Evolutionary conservation across 345 rosid species (phyloP), one percentile per base, ranked within the genome.

Genomic region (Bruguiera gymnorhiza): DNA sequence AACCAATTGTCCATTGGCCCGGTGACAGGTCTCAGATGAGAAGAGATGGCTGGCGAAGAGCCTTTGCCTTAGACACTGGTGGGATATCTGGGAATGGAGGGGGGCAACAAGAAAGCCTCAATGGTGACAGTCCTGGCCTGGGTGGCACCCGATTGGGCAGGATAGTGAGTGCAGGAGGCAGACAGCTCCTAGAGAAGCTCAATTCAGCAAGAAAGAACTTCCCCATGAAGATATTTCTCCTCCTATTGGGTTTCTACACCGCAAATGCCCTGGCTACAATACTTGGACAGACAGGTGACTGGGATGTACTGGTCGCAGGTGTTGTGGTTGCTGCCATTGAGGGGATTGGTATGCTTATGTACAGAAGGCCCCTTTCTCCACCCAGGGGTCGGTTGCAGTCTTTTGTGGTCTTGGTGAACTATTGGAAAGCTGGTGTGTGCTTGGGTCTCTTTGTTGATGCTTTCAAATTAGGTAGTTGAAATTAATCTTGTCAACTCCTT

Each of bases 391-490:
- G 90, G 78, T 70, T 91, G 58, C 86, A 86, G 78, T 85, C 90
- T 23, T 87, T 91, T 78, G 90, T 94, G 72, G 86, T 76, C 21
- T 78, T 94, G 88, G 69, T 91, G 84, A 94, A 94, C 75, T 92
- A 86, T 70, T 92, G 97, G 99, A 95, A 92, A 86, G 97, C 99
- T 3, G 97, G 97, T 61, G 89, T 92, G 66, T 89, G 97, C 81
- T 81, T 95, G 75, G 97, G 99, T 55, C 97, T 92, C 73, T 92
- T 92, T 73, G 97, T 95, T n/a, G 97, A 95, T 78, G 99, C 99
- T 70, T 95, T 95, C 70, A 95, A 95, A 67, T 73, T 95, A 60
- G 96, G 99, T 53, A 95, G 99, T 75, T 95, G 59, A 69, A 64
- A 20, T 43, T 43, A 13, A 11, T 43, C 19, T 19, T 13, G 19